Base-by-base conservation (phyloP, 78 protist species). In the Guillardia theta region DNA sequence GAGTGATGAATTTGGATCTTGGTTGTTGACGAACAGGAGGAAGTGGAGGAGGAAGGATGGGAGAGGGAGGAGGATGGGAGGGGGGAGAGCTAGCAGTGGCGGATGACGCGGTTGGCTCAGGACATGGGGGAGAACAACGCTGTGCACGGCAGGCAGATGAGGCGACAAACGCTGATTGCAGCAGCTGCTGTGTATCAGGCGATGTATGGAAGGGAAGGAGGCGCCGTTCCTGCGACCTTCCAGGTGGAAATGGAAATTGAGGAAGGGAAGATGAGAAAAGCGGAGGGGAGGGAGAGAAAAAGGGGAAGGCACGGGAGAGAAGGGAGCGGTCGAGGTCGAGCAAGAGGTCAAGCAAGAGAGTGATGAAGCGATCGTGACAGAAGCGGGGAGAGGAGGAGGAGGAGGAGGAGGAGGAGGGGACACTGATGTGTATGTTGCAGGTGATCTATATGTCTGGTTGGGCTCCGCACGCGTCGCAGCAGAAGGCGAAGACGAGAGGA, bases 391-490 rank as follows among this genome's bases (percentile, higher is more conserved):
- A 50, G 58, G 15, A 15, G 58, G 58, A 50, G 15, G 30, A 50
- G 10, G 58, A 50, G 15, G 15, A 15, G 58, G 58, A 50, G 58
- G 15, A 15, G 58, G 58, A 50, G 58, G 58, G 15, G 58, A 10
- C 10, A 50, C 30, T 50, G 58, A 15, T 15, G 58, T 50, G 58
- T 50, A 50, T 50, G 58, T 15, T 50, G 58, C 15, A 15, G 58
- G 83, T 70, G 83, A 70, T 70, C 4, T 70, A 70, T 6, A 12
- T 70, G 36, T 24, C 83, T 0, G 83, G 83, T 22, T 70, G 83
- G 83, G 83, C 83, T 36, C 83, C 83, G 83, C 83, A 70, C 83
- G 83, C n/a, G 45, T 70, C 83, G 83, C 83, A 70, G 83, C 70
- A 58, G 70, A 58, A 58, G 70, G 39, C 70, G 39, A 58, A 58